phyloP scores from a whole-genome alignment of 169 alveolate species.

The Perkinsus olseni region DNA sequence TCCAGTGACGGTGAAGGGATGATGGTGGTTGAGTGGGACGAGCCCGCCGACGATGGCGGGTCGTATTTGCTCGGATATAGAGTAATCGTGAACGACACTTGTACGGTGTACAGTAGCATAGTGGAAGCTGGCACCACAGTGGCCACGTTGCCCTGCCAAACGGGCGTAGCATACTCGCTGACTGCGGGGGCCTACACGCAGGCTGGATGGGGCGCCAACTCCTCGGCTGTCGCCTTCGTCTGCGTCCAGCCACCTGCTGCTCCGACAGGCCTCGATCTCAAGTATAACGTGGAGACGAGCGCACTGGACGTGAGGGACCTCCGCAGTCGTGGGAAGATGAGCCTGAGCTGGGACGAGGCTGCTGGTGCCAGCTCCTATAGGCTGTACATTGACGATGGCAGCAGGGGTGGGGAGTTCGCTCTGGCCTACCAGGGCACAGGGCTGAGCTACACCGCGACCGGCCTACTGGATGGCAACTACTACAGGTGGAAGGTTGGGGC shows the following conservation, averaged over 20 bases:
- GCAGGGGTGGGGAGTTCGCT: slow-evolving; percentile 20
- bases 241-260: slow-evolving; percentile 22
- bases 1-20: neutral
- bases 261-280: neutral
- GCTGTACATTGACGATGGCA: slow-evolving; percentile 25
- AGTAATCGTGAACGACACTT: slow-evolving; percentile 18
- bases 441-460: neutral
- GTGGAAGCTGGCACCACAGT: slow-evolving; percentile 19
- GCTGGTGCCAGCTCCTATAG: slow-evolving; percentile 3
- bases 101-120: slow-evolving; percentile 24
- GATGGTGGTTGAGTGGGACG: neutral
- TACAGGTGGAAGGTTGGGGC: slow-evolving; percentile 31
- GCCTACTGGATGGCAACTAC: slow-evolving; percentile 22
- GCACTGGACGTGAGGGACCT: slow-evolving; percentile 31
- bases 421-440: slow-evolving; percentile 19
- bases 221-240: slow-evolving; percentile 18
- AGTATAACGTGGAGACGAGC: neutral
- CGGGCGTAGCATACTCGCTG: slow-evolving; percentile 12
- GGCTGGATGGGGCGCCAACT: slow-evolving; percentile 16
- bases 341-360: slow-evolving; percentile 16
- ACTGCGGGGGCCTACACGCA: slow-evolving; percentile 24
- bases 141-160: neutral
- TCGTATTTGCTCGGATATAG: slow-evolving; percentile 18
- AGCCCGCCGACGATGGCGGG: neutral
- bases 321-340: slow-evolving; percentile 22